Conservation (phyloP, 2,329 filamentous ascomycete genomes). For the Penicillium paneum region DNA sequence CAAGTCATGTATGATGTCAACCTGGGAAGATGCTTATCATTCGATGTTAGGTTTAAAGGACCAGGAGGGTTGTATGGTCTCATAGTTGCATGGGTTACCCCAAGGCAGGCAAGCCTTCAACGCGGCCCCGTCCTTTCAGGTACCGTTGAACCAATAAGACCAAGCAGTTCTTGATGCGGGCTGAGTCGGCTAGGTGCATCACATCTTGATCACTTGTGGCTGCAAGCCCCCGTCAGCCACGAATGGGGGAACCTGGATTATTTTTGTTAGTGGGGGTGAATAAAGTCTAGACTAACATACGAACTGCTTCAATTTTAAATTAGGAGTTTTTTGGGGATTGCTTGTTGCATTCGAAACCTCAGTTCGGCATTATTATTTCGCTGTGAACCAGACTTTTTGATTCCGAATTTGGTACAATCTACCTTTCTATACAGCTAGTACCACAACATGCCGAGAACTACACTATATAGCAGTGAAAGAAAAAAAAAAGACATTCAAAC, state of each 20-base stretch:
- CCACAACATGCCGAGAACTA: neutral
- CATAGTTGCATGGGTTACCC: slow-evolving; percentile 1
- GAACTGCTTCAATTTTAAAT: no score
- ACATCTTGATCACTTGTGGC: neutral
- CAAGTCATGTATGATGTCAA: neutral
- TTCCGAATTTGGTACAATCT: neutral
- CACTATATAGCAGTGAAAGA: neutral
- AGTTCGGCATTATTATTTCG: neutral
- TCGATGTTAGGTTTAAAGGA: neutral
- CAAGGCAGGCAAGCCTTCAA: slow-evolving; percentile 1
- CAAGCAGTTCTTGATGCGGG: neutral
- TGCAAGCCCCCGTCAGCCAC: slow-evolving; percentile 2
- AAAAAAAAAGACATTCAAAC: neutral
- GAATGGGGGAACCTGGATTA: neutral
- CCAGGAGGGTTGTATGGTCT: neutral
- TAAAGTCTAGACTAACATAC: neutral
- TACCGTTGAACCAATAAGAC: neutral
- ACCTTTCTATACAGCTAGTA: neutral
- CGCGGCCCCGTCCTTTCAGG: neutral
- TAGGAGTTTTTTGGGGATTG: neutral
- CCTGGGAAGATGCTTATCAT: neutral
- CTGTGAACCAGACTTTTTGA: neutral
- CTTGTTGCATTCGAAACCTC: neutral
- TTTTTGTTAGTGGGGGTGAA: neutral
- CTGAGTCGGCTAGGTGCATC: neutral